phyloP scores from a whole-genome alignment of 768 basidiomycete species.

The Fistulinella prunicolor region DNA sequence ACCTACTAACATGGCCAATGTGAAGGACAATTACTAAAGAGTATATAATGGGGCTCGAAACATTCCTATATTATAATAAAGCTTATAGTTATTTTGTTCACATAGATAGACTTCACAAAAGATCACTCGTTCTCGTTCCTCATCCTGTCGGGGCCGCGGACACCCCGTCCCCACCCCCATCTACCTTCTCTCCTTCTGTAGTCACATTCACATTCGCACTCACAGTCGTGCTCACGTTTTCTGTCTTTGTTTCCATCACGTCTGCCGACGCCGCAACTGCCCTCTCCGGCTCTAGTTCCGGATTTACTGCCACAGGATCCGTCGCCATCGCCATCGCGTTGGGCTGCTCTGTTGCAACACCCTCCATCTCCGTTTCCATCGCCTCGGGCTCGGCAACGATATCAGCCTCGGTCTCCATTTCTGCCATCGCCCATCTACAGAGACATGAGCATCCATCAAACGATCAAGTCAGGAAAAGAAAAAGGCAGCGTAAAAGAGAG shows the following conservation, averaged over 20 bases:
- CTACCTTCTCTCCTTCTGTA: background rate
- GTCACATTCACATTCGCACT: background rate
- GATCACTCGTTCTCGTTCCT: background rate
- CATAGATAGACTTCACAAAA: background rate
- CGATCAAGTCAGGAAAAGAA: background rate
- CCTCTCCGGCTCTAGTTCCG: background rate
- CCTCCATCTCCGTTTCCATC: conserved; percentile 9
- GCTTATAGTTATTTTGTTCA: background rate
- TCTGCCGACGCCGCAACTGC: background rate
- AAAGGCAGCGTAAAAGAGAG: background rate
- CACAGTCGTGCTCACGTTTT: background rate
- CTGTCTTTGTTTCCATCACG: background rate
- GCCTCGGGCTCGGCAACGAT: conserved; percentile 1
- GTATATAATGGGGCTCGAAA: too few relatives aligned
- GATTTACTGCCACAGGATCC: background rate
- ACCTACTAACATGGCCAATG: too few relatives aligned
- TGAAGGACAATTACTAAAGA: too few relatives aligned
- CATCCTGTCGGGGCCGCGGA: conserved; percentile 5
- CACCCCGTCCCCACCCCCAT: background rate
- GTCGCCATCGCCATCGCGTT: background rate
- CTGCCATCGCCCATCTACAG: conserved; percentile 41
- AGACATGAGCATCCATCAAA: background rate
- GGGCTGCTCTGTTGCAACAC: background rate
- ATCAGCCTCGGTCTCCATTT: conserved; percentile 45
- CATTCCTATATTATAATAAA: background rate